Evolutionary conservation across 352 stramenopile genomes (phyloP), one percentile per base, ranked within the genome.

Genomic region (Phytophthora agathidicida): DNA sequence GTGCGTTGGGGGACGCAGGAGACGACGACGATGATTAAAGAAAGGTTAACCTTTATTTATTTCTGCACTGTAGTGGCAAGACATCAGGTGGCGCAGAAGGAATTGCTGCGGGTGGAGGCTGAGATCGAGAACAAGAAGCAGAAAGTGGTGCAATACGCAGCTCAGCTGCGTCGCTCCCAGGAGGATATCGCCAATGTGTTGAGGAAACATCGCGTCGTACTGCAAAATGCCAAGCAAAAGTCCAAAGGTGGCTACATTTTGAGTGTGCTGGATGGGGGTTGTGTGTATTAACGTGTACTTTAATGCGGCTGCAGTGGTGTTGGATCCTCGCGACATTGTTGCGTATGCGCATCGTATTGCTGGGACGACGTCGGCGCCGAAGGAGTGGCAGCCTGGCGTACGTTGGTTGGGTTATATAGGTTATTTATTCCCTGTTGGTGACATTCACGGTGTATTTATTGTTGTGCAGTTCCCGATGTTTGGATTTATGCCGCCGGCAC

Each of bases 331-430:
- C 1, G 77, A 93, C 11, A 65, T 94, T 19, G 77, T 94, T 11
- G 83, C 85, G 20, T 94, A 94, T 62, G 83, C 85, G 32, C 85
- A 94, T 37, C 79, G 81, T 23, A 91, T 94, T 68, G 82, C 83
- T 0, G 80, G 83, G 22, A 92, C 85, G 32, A 93, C 85, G 19
- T 88, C 79, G 6, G 85, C 85, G 0, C 80, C 83, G 3, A 75
- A 77, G 47, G 75, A 91, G 30, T 94, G 85, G 85, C 77, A 83
- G 30, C 85, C 85, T 49, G 83, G 83, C 5, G 85, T 94, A 79
- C 42, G 69, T 73, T 28, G 39, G n/a, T 7, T 27, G n/a, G n/a
- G n/a, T 16, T n/a, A 6, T 30, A 4, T 28, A 10, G 3, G 14
- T 23, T 41, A 19, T 27, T 51, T 44, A 14, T 42, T 27, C n/a